Conservation (phyloP, 768 basidiomycete genomes). For the Lentinula edodes region DNA sequence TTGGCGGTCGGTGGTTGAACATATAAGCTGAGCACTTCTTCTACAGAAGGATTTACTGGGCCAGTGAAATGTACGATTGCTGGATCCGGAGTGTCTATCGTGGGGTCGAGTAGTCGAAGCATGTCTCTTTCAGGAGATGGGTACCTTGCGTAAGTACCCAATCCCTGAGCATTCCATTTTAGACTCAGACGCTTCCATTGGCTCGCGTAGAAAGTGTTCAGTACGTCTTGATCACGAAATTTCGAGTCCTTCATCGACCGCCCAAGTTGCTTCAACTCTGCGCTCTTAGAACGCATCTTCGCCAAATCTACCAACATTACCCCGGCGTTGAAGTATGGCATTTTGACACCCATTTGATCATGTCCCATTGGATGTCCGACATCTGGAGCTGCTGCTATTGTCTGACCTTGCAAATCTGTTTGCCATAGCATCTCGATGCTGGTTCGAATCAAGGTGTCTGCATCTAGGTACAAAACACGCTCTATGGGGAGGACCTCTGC, state of each 20-base stretch:
- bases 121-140: slow-evolving; percentile 27
- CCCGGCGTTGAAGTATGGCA: slow-evolving; percentile 50
- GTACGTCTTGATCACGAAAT: slow-evolving; percentile 44
- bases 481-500: slow-evolving; percentile 41
- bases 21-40: slow-evolving; percentile 41
- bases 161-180: slow-evolving; percentile 52
- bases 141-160: slow-evolving; percentile 44
- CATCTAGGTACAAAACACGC: slow-evolving; percentile 47
- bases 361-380: slow-evolving; percentile 48
- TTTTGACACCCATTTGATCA: slow-evolving; percentile 16
- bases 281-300: slow-evolving; percentile 21
- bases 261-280: slow-evolving; percentile 21
- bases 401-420: slow-evolving; percentile 33
- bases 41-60: slow-evolving; percentile 41
- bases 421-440: slow-evolving; percentile 39
- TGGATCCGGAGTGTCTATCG: slow-evolving; percentile 21
- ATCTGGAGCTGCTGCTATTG: slow-evolving; percentile 41
- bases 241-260: slow-evolving; percentile 20
- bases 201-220: slow-evolving; percentile 38
- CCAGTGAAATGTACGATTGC: slow-evolving; percentile 56
- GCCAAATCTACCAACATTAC: slow-evolving; percentile 48
- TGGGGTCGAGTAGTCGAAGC: slow-evolving; percentile 28
- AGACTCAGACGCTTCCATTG: slow-evolving; percentile 37
- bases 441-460: slow-evolving; percentile 41
- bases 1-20: slow-evolving; percentile 51